These are phyloP conservation scores for Fomitopsis serialis DNA, from an alignment of 768 basidiomycete species.

Conservation along the genomic window DNA sequence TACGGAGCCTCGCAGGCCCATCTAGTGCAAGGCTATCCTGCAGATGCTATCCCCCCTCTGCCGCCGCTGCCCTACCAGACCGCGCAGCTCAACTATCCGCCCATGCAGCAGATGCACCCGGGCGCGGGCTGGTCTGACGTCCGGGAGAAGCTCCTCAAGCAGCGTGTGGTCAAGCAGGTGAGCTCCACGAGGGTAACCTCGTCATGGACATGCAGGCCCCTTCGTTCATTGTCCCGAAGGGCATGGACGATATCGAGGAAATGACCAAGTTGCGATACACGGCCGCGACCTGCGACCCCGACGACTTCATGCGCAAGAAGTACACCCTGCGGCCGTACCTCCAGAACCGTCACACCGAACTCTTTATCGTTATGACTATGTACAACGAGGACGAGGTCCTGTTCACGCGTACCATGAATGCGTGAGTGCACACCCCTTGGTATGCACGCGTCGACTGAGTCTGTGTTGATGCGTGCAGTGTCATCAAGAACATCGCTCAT, in stretches of 20 bases:
- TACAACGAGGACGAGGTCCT: conserved; percentile 87
- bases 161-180: conserved; percentile 70
- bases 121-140: conserved; percentile 56
- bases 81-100: conserved; percentile 58
- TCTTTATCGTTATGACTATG: conserved; percentile 97
- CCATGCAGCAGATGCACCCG: conserved; percentile 34
- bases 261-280: conserved; percentile 85
- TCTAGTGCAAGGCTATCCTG: conserved; percentile 57
- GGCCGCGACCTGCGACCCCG: conserved; percentile 85
- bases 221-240: conserved; percentile 67
- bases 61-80: conserved; percentile 47
- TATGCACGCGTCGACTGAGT: background rate
- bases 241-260: conserved; percentile 59
- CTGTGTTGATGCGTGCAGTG: conserved; percentile 35
- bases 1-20: conserved; percentile 69
- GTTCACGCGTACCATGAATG: conserved; percentile 79
- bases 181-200: conserved; percentile 77
- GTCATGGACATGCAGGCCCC: conserved; percentile 83
- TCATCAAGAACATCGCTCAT: conserved; percentile 83
- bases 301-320: conserved; percentile 74
- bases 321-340: conserved; percentile 80
- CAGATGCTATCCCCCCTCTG: conserved; percentile 54
- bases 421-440: conserved; percentile 39
- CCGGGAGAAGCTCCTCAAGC: conserved; percentile 78
- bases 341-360: conserved; percentile 76